Evolutionary conservation across 2,329 filamentous ascomycete genomes (phyloP), one percentile per base, ranked within the genome.

Genomic region (Penicillium capsulatum): DNA sequence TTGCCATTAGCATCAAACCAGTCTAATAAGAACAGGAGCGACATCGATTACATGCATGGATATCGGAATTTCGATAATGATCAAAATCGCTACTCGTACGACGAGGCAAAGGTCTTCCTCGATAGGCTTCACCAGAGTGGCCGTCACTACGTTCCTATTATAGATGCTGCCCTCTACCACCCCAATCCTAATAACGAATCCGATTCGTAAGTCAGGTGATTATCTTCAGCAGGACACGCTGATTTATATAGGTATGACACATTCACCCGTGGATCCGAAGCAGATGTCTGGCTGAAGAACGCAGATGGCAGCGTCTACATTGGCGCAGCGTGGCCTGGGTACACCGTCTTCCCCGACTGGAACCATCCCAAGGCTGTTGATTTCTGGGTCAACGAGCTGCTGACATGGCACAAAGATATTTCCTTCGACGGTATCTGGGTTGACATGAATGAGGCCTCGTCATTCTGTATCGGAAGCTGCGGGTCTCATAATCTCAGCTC

Each of bases 381-480:
- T 3, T 81, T 74, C 70, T 82, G 79, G 79, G 67, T 71, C 14
- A 70, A 77, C 26, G 70, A 75, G 49, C 69, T 81, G 54, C 58
- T 62, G 7, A 59, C 56, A 3, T 80, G 72, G 64, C 63, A 77
- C 55, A 65, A 74, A 28, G 72, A 79, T 17, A 52, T 80, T 10
- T 64, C 70, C 0, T 79, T 72, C 51, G 73, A 76, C 39, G 73
- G 71, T 10, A 63, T 70, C 44, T 80, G 77, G 79, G 74, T 80
- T 40, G 79, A 81, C 42, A 81, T 81, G 77, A 73, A 61, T 31
- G 79, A 81, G 51, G 76, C 76, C 2, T 74, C 74, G 6, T 80
- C 76, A 0, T 81, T 82, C 66, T 89, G 84, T 50, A 72, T 83
- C 7, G 84, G 85, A 3, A 83, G 78, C 48, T 89, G 85, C 53